Base-by-base conservation (phyloP, 352 stramenopile species). In the Phytophthora citricola region DNA sequence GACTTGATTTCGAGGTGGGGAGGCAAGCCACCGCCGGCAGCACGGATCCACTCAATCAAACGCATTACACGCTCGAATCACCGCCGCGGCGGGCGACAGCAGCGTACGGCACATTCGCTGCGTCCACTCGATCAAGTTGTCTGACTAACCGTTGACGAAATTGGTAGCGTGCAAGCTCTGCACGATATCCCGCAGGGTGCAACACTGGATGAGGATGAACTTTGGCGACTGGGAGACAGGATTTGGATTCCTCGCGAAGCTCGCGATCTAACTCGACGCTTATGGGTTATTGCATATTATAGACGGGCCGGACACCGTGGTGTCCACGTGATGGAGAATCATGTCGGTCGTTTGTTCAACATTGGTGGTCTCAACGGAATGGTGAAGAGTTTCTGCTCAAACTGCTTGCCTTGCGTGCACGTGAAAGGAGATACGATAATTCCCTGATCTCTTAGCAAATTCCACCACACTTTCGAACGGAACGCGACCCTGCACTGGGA, bases 1-100 rank as follows among this genome's bases (percentile, higher is more conserved):
- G 55, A 66, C 15, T n/a, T 60, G 3, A 61, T 61, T 9, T 61
- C 55, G 5, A 46, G 47, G 12, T 71, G 63, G 55, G 54, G 52
- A 9, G 49, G 49, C 20, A 32, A 54, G 41, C 12, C 43, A 8
- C 45, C 15, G 36, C 46, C 46, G 0, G 11, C 36, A 20, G 36
- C 45, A 7, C 20, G 44, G n/a, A 46, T 52, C 2, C 26, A 45
- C 7, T 44, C 55, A 17, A 14, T 8, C 3, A 63, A 54, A 17
- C 31, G 31, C 1, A 41, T 49, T n/a, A 63, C 31, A 4, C 31
- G 55, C 4, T 1, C 9, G 14, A 49, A 43, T 5, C 3, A 6
- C 26, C 26, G 26, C 26, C 26, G 17, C 17, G 17, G 26, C 26
- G 26, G 5, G 5, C 26, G 26, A 31, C 26, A 31, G 26, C 26